Base-by-base conservation (phyloP, 345 rosid species). In the Trapa bicornis region DNA sequence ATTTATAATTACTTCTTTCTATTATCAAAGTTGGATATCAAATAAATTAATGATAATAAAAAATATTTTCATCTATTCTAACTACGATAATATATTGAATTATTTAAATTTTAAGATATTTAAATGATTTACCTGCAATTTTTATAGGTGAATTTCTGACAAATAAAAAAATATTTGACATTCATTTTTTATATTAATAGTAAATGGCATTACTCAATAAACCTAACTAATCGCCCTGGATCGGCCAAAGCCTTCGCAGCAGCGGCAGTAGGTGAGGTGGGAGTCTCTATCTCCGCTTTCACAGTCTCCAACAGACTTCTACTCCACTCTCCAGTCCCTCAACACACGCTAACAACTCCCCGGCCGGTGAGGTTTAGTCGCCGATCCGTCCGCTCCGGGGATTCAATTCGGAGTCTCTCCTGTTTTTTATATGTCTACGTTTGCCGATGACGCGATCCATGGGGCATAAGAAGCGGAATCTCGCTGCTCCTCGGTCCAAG, bases 381-480 rank as follows among this genome's bases (percentile, higher is more conserved):
- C 63, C 63, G 63, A 58, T 58, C 63, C 15, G 3, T 10, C 37
- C 35, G 12, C 14, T 33, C 37, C 37, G 11, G 3, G 60, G 9
- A 13, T 10, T 58, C 63, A 1, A n/a, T 22, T 54, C 6, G 60
- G 60, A 54, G 33, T 22, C 60, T 2, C 56, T 29, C 3, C 68
- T 33, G 43, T 41, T 41, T 0, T 33, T n/a, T 70, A 52, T 54
- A 71, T 65, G 68, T 50, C 61, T 71, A 29, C 64, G 39, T n/a
- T n/a, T 5, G 42, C 32, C 29, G 56, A 7, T 16, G 56, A 39
- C 33, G 73, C 68, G 67, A 70, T 67, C 53, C 67, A 93, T 93
- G 97, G 97, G 96, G 77, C 92, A 82, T 67, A 90, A 83, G 81
- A 90, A 88, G 81, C 89, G 89, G 67, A 61, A 72, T 22, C 29